Evolutionary conservation across 176 grass and related monocot species (phyloP).

Genomic region (Avena eriantha): DNA sequence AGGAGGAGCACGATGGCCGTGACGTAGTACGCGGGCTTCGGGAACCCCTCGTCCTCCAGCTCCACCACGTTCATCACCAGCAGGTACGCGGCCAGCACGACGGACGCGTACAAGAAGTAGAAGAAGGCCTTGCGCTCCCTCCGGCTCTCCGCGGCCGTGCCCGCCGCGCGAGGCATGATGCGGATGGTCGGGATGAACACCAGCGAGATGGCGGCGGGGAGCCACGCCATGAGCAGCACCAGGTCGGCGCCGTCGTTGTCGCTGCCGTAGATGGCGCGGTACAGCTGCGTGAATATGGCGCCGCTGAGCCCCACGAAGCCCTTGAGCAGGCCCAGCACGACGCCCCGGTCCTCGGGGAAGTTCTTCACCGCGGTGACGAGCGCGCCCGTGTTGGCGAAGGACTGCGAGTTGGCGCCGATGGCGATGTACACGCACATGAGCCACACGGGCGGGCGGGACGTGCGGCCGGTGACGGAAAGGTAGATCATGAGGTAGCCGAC

Average conservation of each 20-base stretch:
- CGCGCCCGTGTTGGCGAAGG: conserved; percentile 78
- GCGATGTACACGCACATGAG: conserved; percentile 83
- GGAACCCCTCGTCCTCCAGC: conserved; percentile 55
- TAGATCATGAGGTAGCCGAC: conserved; percentile 84
- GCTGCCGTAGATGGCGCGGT: conserved; percentile 64
- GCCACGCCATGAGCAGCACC: conserved; percentile 80
- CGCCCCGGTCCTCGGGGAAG: conserved; percentile 69
- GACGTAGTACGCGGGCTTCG: conserved; percentile 50
- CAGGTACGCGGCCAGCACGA: conserved; percentile 70
- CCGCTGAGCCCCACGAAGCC: conserved; percentile 84
- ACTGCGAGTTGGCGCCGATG: conserved; percentile 72
- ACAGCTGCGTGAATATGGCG: conserved; percentile 89
- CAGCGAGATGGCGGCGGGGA: conserved; percentile 69
- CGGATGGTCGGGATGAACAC: conserved; percentile 75
- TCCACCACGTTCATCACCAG: conserved; percentile 70
- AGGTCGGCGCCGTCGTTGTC: conserved; percentile 53
- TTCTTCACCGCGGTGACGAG: conserved; percentile 81
- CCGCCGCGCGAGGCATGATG: conserved; percentile 46
- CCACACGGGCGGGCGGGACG: conserved; percentile 54
- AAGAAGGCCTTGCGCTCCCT: conserved; percentile 67
- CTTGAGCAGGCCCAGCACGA: conserved; percentile 76
- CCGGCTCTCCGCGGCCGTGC: not conserved
- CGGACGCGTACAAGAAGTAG: conserved; percentile 69
- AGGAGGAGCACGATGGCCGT: conserved; percentile 60
- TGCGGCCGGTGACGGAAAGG: conserved; percentile 57